Evolutionary conservation across 2,329 filamentous ascomycete genomes (phyloP).

Genomic region (Colletotrichum shisoi): DNA sequence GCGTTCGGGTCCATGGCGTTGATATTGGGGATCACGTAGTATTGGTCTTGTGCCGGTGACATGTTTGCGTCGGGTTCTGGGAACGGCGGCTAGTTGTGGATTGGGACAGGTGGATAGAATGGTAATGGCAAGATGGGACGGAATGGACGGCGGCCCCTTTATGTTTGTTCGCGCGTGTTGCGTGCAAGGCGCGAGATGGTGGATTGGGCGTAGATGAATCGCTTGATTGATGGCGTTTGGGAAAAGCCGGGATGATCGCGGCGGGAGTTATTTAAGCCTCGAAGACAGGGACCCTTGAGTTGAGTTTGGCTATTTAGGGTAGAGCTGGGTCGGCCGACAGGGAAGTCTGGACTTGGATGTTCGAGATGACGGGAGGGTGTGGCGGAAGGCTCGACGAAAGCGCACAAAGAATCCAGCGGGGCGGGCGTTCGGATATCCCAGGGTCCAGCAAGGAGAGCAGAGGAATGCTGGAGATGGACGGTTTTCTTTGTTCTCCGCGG

Average conservation of each 20-base stretch:
- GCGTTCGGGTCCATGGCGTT: constrained; percentile 47
- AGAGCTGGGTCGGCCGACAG: constrained; percentile 19
- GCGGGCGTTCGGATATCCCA: constrained; percentile 22
- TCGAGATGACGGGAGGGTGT: constrained; percentile 26
- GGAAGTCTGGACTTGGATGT: constrained; percentile 33
- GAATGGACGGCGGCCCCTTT: constrained; percentile 27
- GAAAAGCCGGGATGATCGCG: constrained; percentile 30
- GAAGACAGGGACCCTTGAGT: constrained; percentile 22
- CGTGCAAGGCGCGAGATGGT: constrained; percentile 21
- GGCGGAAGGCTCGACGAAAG: constrained; percentile 23
- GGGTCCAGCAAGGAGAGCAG: constrained; percentile 12
- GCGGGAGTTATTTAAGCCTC: constrained; percentile 32
- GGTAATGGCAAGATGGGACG: constrained; percentile 10
- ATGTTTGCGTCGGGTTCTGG: constrained; percentile 26
- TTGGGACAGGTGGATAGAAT: neutral
- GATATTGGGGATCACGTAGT: constrained; percentile 48
- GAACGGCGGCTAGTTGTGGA: constrained; percentile 20
- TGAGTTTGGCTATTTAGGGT: neutral
- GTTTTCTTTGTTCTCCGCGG: constrained; percentile 20
- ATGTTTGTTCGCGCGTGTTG: constrained; percentile 26
- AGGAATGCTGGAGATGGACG: constrained; percentile 18
- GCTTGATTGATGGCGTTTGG: constrained; percentile 30
- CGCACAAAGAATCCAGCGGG: constrained; percentile 32
- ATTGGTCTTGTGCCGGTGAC: constrained; percentile 37
- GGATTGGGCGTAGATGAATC: constrained; percentile 28